These are phyloP conservation scores for Pleurotus djamor DNA, from an alignment of 768 basidiomycete species.

Conservation along the genomic window DNA sequence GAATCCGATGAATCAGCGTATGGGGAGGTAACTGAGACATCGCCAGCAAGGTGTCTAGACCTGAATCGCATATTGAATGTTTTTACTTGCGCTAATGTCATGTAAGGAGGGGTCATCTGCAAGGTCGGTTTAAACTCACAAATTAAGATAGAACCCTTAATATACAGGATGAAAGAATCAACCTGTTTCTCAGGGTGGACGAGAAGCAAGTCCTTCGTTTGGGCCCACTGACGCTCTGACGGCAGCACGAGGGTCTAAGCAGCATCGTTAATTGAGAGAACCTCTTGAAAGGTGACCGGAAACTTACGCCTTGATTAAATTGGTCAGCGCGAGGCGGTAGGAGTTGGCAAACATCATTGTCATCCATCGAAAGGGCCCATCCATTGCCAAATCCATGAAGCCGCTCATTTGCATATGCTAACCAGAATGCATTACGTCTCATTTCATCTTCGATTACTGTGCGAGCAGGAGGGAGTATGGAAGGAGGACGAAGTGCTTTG, in stretches of 20 bases:
- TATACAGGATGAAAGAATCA: conserved; percentile 70
- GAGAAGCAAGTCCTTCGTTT: conserved; percentile 57
- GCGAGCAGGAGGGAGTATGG: conserved; percentile 57
- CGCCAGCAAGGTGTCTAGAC: conserved; percentile 57
- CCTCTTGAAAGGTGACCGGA: neutral
- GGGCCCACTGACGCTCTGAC: conserved; percentile 65
- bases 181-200: conserved; percentile 58
- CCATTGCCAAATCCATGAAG: conserved; percentile 66
- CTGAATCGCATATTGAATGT: conserved; percentile 68
- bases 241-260: conserved; percentile 45
- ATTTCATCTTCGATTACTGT: conserved; percentile 69
- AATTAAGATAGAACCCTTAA: conserved; percentile 67
- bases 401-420: conserved; percentile 68
- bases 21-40: conserved; percentile 41
- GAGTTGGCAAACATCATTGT: conserved; percentile 70
- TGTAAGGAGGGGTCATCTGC: neutral
- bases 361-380: conserved; percentile 71
- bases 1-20: conserved; percentile 32
- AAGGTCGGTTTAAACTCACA: conserved; percentile 30
- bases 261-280: neutral
- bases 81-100: conserved; percentile 44
- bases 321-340: conserved; percentile 61
- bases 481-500: conserved; percentile 52
- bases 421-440: conserved; percentile 72
- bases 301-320: conserved; percentile 59